Evolutionary conservation across 2,329 filamentous ascomycete genomes (phyloP).

Genomic region (Beauveria sp.): DNA sequence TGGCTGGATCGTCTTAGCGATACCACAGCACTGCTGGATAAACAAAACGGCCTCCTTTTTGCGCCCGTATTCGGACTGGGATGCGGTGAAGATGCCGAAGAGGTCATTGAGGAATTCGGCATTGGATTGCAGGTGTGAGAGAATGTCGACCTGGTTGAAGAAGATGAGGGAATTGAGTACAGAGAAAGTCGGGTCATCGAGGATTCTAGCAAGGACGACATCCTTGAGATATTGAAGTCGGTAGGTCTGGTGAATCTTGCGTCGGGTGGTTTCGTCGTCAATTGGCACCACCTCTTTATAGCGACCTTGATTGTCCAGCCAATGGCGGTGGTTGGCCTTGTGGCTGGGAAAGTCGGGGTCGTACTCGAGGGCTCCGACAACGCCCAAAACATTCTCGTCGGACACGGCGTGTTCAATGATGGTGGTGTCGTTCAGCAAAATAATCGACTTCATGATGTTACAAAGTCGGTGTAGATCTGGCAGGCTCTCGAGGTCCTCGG

Average conservation of each 20-base stretch:
- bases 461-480: conserved; percentile 83
- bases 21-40: conserved; percentile 90
- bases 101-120: conserved; percentile 71
- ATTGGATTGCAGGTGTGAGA: conserved; percentile 87
- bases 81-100: conserved; percentile 72
- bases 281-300: conserved; percentile 97
- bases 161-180: conserved; percentile 97
- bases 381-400: conserved; percentile 80
- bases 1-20: conserved; percentile 89
- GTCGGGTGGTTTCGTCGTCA: conserved; percentile 69
- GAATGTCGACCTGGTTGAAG: conserved; percentile 97
- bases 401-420: conserved; percentile 93
- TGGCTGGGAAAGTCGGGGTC: conserved; percentile 96
- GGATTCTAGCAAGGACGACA: conserved; percentile 90
- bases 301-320: conserved; percentile 77
- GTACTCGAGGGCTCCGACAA: conserved; percentile 94
- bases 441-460: conserved; percentile 96
- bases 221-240: conserved; percentile 95
- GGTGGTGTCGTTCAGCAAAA: conserved; percentile 85
- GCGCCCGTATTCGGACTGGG: conserved; percentile 56
- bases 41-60: conserved; percentile 95
- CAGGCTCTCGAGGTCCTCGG: conserved; percentile 85
- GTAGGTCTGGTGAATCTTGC: conserved; percentile 95
- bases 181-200: conserved; percentile 96
- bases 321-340: conserved; percentile 94